phyloP scores from a whole-genome alignment of 805 yeast genomes.

The Candida saitoana region DNA sequence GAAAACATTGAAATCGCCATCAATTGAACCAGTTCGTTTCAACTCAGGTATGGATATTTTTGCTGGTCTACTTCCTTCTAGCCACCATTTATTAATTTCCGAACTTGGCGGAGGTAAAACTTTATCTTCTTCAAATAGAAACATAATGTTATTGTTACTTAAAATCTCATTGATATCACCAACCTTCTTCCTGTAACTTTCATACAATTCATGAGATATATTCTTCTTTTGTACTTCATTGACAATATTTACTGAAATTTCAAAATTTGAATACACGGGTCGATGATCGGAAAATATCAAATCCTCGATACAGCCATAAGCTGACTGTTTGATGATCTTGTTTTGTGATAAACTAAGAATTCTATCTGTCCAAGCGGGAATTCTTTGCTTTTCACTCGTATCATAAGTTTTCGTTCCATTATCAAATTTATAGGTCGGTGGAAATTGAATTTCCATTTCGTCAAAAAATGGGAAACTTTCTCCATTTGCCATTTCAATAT shows the following conservation, averaged over 20 bases:
- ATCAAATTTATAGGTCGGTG: constrained; percentile 92
- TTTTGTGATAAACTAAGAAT: constrained; percentile 60
- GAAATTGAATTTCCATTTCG: constrained; percentile 72
- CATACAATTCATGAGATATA: constrained; percentile 57
- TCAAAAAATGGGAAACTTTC: constrained; percentile 71
- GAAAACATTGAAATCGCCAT: constrained; percentile 33
- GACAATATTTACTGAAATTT: constrained; percentile 58
- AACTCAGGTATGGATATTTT: constrained; percentile 56
- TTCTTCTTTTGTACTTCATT: constrained; percentile 56
- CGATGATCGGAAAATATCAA: constrained; percentile 81
- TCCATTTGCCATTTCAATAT: constrained; percentile 61
- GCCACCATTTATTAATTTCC: constrained; percentile 87
- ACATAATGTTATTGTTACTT: constrained; percentile 21
- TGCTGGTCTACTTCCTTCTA: constrained; percentile 69
- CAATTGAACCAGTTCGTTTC: constrained; percentile 18
- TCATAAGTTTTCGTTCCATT: constrained; percentile 79
- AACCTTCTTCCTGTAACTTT: constrained; percentile 45
- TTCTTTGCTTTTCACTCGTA: constrained; percentile 84
- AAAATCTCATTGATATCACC: constrained; percentile 40
- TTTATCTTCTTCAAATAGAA: constrained; percentile 17
- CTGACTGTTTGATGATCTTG: constrained; percentile 51
- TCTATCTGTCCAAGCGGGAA: constrained; percentile 97
- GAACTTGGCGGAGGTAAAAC: constrained; percentile 87
- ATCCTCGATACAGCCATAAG: constrained; percentile 55
- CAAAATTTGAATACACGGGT: constrained; percentile 77